A percentile compares a stretch with the other conserved stretches of the same genome.
phyloP scores from a whole-genome alignment of 2,329 filamentous ascomycete genomes.

The Rhynchosporium secalis region DNA sequence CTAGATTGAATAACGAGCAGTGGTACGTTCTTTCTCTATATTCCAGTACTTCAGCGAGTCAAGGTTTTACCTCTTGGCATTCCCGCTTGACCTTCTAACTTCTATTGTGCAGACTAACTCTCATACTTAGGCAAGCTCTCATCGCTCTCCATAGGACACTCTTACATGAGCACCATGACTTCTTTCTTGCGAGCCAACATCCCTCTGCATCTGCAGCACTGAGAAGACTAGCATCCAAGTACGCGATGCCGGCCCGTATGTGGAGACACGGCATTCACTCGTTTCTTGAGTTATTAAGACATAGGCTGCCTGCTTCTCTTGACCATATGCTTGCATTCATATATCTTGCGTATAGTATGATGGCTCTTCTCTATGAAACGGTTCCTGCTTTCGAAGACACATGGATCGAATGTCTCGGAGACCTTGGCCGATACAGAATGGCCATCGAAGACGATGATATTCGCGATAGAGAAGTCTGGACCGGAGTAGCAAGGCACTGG shows the following conservation, averaged over 20 bases:
- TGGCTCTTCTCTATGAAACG: slow-evolving; percentile 82
- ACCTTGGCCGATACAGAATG: slow-evolving; percentile 82
- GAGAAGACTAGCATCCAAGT: slow-evolving; percentile 70
- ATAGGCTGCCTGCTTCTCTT: slow-evolving; percentile 71
- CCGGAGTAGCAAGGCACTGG: slow-evolving; percentile 77
- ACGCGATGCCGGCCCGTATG: slow-evolving; percentile 90
- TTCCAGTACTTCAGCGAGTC: not conserved
- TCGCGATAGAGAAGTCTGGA: slow-evolving; percentile 75
- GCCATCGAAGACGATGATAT: slow-evolving; percentile 84
- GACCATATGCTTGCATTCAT: slow-evolving; percentile 94
- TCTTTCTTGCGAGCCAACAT: slow-evolving; percentile 85
- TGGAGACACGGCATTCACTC: slow-evolving; percentile 91
- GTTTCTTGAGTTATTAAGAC: slow-evolving; percentile 74
- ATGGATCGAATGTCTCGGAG: slow-evolving; percentile 85
- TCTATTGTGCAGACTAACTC: not conserved
- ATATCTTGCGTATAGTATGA: slow-evolving; percentile 85
- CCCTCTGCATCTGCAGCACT: slow-evolving; percentile 72
- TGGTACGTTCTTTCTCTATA: slow-evolving; percentile 49
- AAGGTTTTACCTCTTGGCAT: no score
- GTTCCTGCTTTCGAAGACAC: slow-evolving; percentile 81
- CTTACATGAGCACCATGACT: slow-evolving; percentile 80
- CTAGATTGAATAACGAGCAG: slow-evolving; percentile 62
- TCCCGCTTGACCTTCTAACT: no score
- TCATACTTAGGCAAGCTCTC: slow-evolving; percentile 57
- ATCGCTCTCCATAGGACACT: slow-evolving; percentile 80